Base-by-base conservation (phyloP, 2,329 filamentous ascomycete species). In the Aspergillus jensenii region DNA sequence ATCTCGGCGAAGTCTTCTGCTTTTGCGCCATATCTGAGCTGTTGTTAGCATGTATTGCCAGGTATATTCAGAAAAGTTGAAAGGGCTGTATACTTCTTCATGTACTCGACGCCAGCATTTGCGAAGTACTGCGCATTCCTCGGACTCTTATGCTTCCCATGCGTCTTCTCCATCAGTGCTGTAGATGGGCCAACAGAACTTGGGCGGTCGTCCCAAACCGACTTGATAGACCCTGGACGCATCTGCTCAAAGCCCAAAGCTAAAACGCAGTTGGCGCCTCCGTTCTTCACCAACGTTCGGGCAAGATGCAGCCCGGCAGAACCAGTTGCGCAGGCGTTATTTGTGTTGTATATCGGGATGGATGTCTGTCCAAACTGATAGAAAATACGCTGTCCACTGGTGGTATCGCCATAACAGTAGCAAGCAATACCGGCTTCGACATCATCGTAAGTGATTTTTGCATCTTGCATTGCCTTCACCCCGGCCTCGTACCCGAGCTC, bases 241-340 rank as follows among this genome's bases (percentile, higher is more conserved):
- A 98, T 98, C 86, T 97, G 97, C 83, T 98, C 95, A 68, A 98
- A 98, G 4, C 93, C 95, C 19, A 98, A 86, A 1, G 98, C 93
- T 60, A 98, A 80, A 17, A 96, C 87, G 72, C 91, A 96, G 76
- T 96, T 90, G 1, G 91, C 90, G 14, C 85, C 90, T 33, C 93
- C 93, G 67, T 90, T 84, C 6, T 86, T 82, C 67, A 97, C 87
- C 74, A 96, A 83, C 53, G 88, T 91, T 31, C 92, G 82, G 2
- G 84, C 95, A 83, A 98, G 89, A 72, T 88, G 87, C 56, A 98
- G 80, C 6, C 93, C 95, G 0, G 93, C 96, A 5, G 89, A 92
- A 14, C 93, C 93, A 0, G 93, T 98, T 5, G 90, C 91, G 82
- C 93, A 98, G 81, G 97, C 96, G 83, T 98, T 98, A 84, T 97